phyloP scores from a whole-genome alignment of 441 rosid genomes.

The Gossypium schwendimanii region DNA sequence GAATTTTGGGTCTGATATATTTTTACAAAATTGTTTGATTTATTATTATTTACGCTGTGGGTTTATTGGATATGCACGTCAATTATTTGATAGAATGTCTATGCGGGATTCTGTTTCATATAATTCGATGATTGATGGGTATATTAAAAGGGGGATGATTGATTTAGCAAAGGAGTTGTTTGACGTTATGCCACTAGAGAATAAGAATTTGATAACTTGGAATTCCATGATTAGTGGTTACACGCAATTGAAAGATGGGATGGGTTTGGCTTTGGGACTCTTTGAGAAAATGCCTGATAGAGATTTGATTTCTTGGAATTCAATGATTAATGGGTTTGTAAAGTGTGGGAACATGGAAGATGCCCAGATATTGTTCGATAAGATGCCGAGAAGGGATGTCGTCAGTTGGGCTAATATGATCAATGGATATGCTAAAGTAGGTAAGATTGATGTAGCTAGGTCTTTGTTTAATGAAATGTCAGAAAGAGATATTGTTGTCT shows the following conservation, averaged over 20 bases:
- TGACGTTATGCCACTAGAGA: slow-evolving; percentile 32
- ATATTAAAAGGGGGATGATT: slow-evolving; percentile 39
- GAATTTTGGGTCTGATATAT: slow-evolving; percentile 46
- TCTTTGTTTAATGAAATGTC: slow-evolving; percentile 41
- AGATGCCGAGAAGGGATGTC: slow-evolving; percentile 50
- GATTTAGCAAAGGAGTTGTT: slow-evolving; percentile 36
- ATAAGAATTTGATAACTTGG: slow-evolving; percentile 50
- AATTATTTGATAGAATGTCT: slow-evolving; percentile 42
- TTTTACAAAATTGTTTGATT: slow-evolving; percentile 59
- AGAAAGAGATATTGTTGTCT: slow-evolving; percentile 44
- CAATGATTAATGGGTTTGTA: slow-evolving; percentile 49
- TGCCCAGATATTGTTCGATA: slow-evolving; percentile 39
- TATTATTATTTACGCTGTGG: slow-evolving; percentile 40
- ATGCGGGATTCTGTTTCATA: slow-evolving; percentile 49
- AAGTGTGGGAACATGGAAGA: slow-evolving; percentile 40
- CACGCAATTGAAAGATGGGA: slow-evolving; percentile 28
- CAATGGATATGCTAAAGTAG: slow-evolving; percentile 49
- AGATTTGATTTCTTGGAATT: slow-evolving; percentile 64
- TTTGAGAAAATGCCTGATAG: slow-evolving; percentile 53
- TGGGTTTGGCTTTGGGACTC: slow-evolving; percentile 28
- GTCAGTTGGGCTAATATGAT: slow-evolving; percentile 58
- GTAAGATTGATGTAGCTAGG: slow-evolving; percentile 37
- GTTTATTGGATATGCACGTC: slow-evolving; percentile 32
- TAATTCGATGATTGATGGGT: slow-evolving; percentile 61
- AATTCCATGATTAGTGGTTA: slow-evolving; percentile 51